Evolutionary conservation across 768 basidiomycete genomes (phyloP).

Genomic region (Lactarius indigo): DNA sequence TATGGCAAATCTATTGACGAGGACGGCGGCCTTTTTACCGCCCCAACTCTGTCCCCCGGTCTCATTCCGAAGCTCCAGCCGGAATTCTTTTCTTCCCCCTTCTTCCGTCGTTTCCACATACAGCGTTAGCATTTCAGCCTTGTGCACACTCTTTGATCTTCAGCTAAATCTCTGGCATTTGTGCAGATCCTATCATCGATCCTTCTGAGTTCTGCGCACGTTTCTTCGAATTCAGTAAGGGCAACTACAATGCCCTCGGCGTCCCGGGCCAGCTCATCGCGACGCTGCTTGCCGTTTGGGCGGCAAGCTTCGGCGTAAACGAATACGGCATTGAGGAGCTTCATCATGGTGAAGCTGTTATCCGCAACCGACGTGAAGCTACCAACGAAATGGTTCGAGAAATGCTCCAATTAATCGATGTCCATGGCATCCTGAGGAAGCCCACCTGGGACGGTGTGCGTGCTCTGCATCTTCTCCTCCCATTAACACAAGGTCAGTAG

Average conservation of each 20-base stretch:
- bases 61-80: slow-evolving; percentile 68
- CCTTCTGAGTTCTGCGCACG: slow-evolving; percentile 74
- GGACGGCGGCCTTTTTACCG: slow-evolving; percentile 35
- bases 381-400: slow-evolving; percentile 72
- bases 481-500: slow-evolving; percentile 75
- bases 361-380: slow-evolving; percentile 46
- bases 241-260: slow-evolving; percentile 53
- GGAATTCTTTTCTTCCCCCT: slow-evolving; percentile 80
- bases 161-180: not conserved
- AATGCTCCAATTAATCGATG: slow-evolving; percentile 76
- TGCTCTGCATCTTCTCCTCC: slow-evolving; percentile 71
- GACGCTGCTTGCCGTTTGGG: slow-evolving; percentile 84
- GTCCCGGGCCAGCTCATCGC: slow-evolving; percentile 72
- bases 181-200: slow-evolving; percentile 80
- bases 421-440: slow-evolving; percentile 70
- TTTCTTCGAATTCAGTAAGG: slow-evolving; percentile 62
- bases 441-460: slow-evolving; percentile 88
- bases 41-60: slow-evolving; percentile 42
- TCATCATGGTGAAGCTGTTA: slow-evolving; percentile 34
- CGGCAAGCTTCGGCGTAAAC: slow-evolving; percentile 83
- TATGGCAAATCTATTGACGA: slow-evolving; percentile 65
- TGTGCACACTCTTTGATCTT: not conserved
- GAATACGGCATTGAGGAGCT: slow-evolving; percentile 61
- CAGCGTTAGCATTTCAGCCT: slow-evolving; percentile 53
- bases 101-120: slow-evolving; percentile 79